Base-by-base conservation (phyloP, 2,329 filamentous ascomycete species). In the Trichophyton schoenleinii region DNA sequence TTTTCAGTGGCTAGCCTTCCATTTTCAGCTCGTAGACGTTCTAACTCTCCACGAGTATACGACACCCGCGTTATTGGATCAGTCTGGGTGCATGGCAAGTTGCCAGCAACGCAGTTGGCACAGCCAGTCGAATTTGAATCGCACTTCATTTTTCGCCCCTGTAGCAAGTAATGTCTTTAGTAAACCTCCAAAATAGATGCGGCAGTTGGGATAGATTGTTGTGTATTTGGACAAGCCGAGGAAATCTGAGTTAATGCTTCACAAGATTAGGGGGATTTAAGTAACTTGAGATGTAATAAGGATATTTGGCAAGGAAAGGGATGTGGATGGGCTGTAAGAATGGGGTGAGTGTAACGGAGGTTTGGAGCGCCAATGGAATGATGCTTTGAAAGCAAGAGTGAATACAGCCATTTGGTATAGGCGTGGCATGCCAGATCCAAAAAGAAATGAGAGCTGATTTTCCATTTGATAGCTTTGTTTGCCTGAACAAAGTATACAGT, bases 71-170 rank as follows among this genome's bases (percentile, higher is more conserved):
- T 68, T 18, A 68, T 64, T 6, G 62, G 66, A 57, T 71, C 67
- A n/a, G 69, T 70, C 4, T 66, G 62, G 3, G 59, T 62, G 58
- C 70, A 72, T 0, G 60, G 52, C 0, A 64, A 9, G 8, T 62
- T 59, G 1, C 28, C 48, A 6, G 53, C 36, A 13, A 46, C 11
- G 52, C 68, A 71, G 7, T 65, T 64, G 1, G 34, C 59, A 36
- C 70, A 71, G 13, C 66, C 64, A 0, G 38, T 20, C 1, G 57
- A 31, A 7, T 64, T 60, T 1, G 59, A 59, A 31, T 70, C 68
- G 48, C 70, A 71, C 49, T 61, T 66, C 64, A 67, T 67, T 57
- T 67, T 70, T 15, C 64, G 64, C 13, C 60, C 58, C 68, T 68
- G 58, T 48, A 25, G n/a, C 15, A 20, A 48, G 34, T 22, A 18